Evolutionary conservation across 2,329 filamentous ascomycete species (phyloP).

Genomic region (Stromatinia cepivora): DNA sequence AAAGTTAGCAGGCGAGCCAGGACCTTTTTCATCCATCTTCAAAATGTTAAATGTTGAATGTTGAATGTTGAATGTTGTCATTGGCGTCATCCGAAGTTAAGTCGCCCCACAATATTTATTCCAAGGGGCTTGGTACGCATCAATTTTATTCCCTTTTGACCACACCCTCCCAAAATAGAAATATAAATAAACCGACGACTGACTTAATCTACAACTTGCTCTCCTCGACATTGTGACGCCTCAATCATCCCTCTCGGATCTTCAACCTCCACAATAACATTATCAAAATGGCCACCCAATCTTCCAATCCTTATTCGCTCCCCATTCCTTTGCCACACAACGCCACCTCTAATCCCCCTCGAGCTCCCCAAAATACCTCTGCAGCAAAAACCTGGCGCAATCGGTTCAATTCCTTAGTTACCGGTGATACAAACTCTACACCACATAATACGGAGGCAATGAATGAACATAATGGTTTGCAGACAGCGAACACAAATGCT

Average conservation of each 20-base stretch:
- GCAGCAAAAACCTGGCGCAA: constrained; percentile 17
- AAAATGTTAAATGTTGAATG: no score
- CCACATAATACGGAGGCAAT: background rate
- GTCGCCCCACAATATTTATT: background rate
- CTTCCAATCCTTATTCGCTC: constrained; percentile 29
- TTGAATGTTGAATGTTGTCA: no score
- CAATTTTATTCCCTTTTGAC: background rate
- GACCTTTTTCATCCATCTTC: background rate
- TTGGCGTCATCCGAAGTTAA: background rate
- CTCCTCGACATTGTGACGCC: constrained; percentile 3
- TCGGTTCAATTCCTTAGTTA: constrained; percentile 13
- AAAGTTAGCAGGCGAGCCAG: background rate
- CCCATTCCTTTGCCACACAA: constrained; percentile 30
- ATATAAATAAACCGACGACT: background rate
- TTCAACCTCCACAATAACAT: background rate
- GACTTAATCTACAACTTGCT: background rate
- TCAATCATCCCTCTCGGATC: background rate
- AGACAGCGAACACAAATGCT: constrained; percentile 26
- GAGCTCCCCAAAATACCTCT: background rate
- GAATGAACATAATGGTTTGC: constrained; percentile 22
- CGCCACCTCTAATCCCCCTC: constrained; percentile 10
- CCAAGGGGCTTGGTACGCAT: background rate
- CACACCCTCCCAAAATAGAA: constrained; percentile 5
- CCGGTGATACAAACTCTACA: constrained; percentile 4
- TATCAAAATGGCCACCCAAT: constrained; percentile 17